Evolutionary conservation across 352 stramenopile genomes (phyloP).

Genomic region (Bremia lactucae): DNA sequence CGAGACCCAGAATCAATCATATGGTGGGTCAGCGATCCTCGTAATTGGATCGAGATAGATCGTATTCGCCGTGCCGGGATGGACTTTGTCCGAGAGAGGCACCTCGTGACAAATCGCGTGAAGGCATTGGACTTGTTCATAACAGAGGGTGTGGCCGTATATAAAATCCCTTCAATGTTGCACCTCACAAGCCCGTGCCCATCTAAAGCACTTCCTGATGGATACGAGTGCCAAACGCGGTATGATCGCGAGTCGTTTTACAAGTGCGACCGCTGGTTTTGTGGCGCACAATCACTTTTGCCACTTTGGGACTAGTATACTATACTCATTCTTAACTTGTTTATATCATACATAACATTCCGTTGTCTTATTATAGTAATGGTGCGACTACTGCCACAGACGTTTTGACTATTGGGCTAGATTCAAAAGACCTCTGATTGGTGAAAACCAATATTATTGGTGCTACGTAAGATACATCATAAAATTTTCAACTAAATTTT

Average conservation of each 20-base stretch:
- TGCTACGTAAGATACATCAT: no score
- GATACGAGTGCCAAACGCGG: conserved; percentile 30
- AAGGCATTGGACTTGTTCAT: conserved; percentile 50
- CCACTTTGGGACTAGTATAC: no score
- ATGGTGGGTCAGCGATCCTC: conserved; percentile 37
- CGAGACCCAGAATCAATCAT: conserved; percentile 35
- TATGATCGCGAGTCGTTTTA: conserved; percentile 46
- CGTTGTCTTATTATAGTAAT: no score
- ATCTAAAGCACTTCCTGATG: conserved; percentile 35
- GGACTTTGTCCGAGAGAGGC: conserved; percentile 38
- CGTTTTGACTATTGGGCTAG: no score
- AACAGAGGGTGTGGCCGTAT: conserved; percentile 31
- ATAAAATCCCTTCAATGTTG: conserved; percentile 31
- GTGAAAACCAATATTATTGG: no score
- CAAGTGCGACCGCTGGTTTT: conserved; percentile 74
- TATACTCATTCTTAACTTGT: no score
- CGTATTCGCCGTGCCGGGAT: conserved; percentile 46
- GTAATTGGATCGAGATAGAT: conserved; percentile 45
- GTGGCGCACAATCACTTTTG: conserved; percentile 39
- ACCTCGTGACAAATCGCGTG: conserved; percentile 52
- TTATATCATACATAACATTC: no score
- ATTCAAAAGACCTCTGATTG: no score
- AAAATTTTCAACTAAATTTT: no score
- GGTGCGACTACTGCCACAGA: no score
- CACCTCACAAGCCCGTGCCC: conserved; percentile 40